These are phyloP conservation scores for Penicillium diatomitis DNA, from an alignment of 495 filamentous ascomycete species.

Conservation along the genomic window DNA sequence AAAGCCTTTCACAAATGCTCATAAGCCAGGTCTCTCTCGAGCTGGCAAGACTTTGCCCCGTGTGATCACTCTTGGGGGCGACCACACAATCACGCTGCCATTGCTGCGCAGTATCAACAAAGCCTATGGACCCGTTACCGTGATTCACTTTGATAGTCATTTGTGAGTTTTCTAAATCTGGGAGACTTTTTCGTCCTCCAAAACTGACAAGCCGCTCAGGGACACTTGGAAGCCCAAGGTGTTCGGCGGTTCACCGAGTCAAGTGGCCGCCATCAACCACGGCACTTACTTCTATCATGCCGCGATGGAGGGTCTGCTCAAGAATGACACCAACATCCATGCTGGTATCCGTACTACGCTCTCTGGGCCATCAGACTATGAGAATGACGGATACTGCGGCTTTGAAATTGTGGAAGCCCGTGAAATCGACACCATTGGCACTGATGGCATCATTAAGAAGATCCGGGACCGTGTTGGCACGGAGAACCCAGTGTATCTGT, in stretches of 20 bases:
- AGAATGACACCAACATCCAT: constrained; percentile 77
- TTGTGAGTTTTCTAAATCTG: constrained; percentile 27
- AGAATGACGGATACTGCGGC: constrained; percentile 76
- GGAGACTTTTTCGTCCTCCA: neutral
- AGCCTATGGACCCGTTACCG: constrained; percentile 56
- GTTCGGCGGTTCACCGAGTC: constrained; percentile 54
- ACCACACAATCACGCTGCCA: constrained; percentile 56
- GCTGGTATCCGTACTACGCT: constrained; percentile 77
- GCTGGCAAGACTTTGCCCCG: constrained; percentile 49
- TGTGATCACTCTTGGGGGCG: constrained; percentile 61
- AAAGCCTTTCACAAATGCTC: constrained; percentile 35
- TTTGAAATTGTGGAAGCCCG: constrained; percentile 75
- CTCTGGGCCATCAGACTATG: constrained; percentile 60
- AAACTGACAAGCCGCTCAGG: constrained; percentile 10
- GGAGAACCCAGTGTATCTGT: constrained; percentile 68
- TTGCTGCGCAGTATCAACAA: constrained; percentile 55
- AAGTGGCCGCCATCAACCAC: constrained; percentile 68
- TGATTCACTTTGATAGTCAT: constrained; percentile 68
- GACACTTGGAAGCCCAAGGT: constrained; percentile 64
- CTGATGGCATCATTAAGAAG: constrained; percentile 60
- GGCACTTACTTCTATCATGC: constrained; percentile 75
- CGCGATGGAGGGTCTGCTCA: constrained; percentile 61
- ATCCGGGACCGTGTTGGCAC: constrained; percentile 67
- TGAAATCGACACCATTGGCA: constrained; percentile 67
- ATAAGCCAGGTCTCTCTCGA: constrained; percentile 41